phyloP scores from a whole-genome alignment of 352 stramenopile genomes.

The Globisporangium parvum region DNA sequence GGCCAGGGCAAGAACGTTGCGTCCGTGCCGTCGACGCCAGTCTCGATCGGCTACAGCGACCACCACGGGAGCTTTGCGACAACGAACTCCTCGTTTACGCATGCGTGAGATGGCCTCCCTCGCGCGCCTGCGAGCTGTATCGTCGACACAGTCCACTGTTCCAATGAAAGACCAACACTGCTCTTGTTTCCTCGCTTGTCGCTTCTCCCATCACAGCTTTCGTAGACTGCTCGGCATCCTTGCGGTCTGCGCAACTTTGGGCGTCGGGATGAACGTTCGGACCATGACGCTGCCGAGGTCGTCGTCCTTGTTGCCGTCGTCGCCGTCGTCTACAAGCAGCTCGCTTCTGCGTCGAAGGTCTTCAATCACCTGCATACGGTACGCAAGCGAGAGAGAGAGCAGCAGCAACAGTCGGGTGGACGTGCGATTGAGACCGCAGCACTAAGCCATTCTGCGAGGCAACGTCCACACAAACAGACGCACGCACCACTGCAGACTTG shows the following conservation, averaged over 20 bases:
- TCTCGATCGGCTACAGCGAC: constrained; percentile 3
- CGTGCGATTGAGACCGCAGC: neutral
- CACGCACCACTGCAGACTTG: constrained; percentile 30
- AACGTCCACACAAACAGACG: neutral
- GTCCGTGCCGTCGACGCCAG: constrained; percentile 13
- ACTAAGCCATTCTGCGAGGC: too few relatives aligned
- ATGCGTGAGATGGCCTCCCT: constrained; percentile 9
- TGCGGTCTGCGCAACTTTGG: neutral
- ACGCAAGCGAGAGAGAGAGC: neutral
- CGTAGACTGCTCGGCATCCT: neutral
- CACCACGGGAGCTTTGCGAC: constrained; percentile 17
- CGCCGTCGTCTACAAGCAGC: constrained; percentile 2
- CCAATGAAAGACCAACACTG: too few relatives aligned
- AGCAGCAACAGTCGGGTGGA: too few relatives aligned
- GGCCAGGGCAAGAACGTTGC: constrained; percentile 42
- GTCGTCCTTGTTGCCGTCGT: constrained; percentile 2
- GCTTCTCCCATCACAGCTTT: neutral
- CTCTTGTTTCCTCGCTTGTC: neutral
- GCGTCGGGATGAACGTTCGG: constrained; percentile 1
- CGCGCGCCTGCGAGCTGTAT: neutral
- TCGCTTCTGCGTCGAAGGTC: constrained; percentile 14
- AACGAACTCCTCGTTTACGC: constrained; percentile 9
- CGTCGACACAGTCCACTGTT: too few relatives aligned
- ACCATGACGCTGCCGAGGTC: constrained; percentile 10
- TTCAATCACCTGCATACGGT: constrained; percentile 28